Evolutionary conservation across 2,329 filamentous ascomycete species (phyloP), one percentile per base, ranked within the genome.

Genomic region (Xylaria sp.): DNA sequence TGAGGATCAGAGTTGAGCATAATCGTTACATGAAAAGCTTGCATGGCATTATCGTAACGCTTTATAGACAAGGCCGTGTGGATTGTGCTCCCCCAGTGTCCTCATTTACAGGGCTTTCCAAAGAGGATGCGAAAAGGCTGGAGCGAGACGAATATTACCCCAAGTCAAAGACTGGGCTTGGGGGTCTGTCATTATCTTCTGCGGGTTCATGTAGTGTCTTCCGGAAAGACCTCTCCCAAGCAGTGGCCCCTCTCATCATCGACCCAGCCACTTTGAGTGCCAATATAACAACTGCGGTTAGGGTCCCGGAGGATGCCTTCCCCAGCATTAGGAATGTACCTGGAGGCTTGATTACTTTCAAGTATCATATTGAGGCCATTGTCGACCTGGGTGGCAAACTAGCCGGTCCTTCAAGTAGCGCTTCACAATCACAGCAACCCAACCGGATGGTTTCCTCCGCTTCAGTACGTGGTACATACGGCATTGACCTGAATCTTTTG

Each of bases 341-440:
- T 0, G 94, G 95, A 3, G 90, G 92, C 38, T 96, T 98, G 90
- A 96, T 99, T 71, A 94, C 90, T 73, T 98, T 99, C 82, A 93
- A 91, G 72, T 98, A 99, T 76, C 92, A 94, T 72, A 86, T 97
- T 22, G 96, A 99, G 78, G 92, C 97, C 2, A 90, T 98, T 31
- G 88, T 97, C 25, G 96, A 99, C 76, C 85, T 98, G 0, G 94
- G 96, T 53, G 95, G 95, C 42, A 96, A 93, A 76, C 81, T 97
- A 47, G 86, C 87, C 71, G 80, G 89, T 20, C 86, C 87, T 81
- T 76, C 84, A 71, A 71, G 81, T 74, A 51, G 77, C 74, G 49
- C 79, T 79, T 29, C 79, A 75, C 65, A 80, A 78, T 29, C 79
- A 75, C 66, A 81, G 78, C 67, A 81, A 77, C 66, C 82, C 76